phyloP scores from a whole-genome alignment of 805 yeast genomes.

The Helenozyma rhizophorensis region DNA sequence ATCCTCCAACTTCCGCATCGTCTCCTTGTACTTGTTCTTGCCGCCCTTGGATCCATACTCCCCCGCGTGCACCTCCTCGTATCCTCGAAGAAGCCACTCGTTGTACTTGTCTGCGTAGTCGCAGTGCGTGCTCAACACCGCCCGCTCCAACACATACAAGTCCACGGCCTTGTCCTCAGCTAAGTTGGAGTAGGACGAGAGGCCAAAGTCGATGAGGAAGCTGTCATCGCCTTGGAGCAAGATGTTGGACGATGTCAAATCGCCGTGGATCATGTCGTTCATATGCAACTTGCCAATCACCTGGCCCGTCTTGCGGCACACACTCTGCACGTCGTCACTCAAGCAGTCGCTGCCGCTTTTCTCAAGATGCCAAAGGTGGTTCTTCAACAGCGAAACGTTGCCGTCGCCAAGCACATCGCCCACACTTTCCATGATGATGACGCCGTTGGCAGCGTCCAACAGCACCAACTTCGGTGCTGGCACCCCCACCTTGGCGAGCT shows the following conservation, averaged over 20 bases:
- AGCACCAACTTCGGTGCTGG: conserved; percentile 70
- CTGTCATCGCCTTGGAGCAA: conserved; percentile 49
- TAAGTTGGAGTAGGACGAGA: conserved; percentile 68
- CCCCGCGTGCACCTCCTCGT: conserved; percentile 36
- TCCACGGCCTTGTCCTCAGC: conserved; percentile 98
- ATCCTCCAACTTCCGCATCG: conserved; percentile 64
- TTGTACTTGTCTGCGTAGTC: conserved; percentile 59
- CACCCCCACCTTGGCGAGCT: conserved; percentile 50
- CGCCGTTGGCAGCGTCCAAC: conserved; percentile 72
- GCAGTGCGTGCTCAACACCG: conserved; percentile 88
- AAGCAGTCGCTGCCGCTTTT: conserved; percentile 21
- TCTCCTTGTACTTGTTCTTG: conserved; percentile 45
- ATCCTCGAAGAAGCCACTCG: conserved; percentile 71
- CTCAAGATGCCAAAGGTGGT: conserved; percentile 66
- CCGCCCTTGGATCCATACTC: conserved; percentile 26
- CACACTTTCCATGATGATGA: conserved; percentile 83
- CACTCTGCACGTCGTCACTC: conserved; percentile 34
- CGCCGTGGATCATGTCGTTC: conserved; percentile 86
- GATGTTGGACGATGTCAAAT: conserved; percentile 85
- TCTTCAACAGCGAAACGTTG: conserved; percentile 59
- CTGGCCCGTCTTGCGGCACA: conserved; percentile 56
- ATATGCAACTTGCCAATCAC: conserved; percentile 69
- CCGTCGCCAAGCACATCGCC: conserved; percentile 55
- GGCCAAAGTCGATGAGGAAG: conserved; percentile 84
- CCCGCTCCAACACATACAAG: conserved; percentile 88